A percentile compares a stretch with the other conserved stretches of the same genome.
Evolutionary conservation across 331 rosid genomes (phyloP).

Genomic region (Telfairia occidentalis): DNA sequence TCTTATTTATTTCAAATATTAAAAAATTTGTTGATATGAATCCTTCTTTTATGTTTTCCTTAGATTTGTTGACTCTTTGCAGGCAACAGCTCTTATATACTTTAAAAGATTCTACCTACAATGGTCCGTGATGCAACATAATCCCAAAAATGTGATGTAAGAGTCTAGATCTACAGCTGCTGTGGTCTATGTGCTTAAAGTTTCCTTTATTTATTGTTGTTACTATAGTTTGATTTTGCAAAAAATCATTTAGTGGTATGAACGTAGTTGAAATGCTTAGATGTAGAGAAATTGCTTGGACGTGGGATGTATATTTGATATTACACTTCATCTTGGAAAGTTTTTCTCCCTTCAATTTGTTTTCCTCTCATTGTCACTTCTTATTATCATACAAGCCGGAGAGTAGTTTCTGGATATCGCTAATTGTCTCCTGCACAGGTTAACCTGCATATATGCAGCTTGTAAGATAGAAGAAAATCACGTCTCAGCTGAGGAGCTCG

Average conservation of each 20-base stretch:
- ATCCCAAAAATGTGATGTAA: conserved; percentile 86
- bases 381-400: background rate
- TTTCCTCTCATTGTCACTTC: background rate
- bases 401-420: conserved; percentile 8
- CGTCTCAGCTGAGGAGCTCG: conserved; percentile 98
- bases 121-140: conserved; percentile 94
- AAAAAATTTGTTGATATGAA: background rate
- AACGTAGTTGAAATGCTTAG: background rate
- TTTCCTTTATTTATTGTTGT: background rate
- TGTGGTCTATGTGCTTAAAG: background rate
- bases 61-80: conserved; percentile 27
- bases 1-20: background rate
- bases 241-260: background rate
- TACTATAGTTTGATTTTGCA: background rate
- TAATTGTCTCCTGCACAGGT: conserved; percentile 37
- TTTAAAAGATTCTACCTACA: conserved; percentile 89
- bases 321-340: background rate
- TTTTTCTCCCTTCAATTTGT: background rate
- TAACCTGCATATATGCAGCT: conserved; percentile 93
- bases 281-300: background rate
- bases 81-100: conserved; percentile 90
- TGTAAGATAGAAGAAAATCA: conserved; percentile 99
- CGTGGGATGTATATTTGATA: background rate
- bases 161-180: conserved; percentile 21
- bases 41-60: conserved; percentile 3